A percentile compares a stretch with the other conserved stretches of the same genome.
Conservation (phyloP, 1,139 yeast genomes). For the Sugiyamaella xylanicola region DNA sequence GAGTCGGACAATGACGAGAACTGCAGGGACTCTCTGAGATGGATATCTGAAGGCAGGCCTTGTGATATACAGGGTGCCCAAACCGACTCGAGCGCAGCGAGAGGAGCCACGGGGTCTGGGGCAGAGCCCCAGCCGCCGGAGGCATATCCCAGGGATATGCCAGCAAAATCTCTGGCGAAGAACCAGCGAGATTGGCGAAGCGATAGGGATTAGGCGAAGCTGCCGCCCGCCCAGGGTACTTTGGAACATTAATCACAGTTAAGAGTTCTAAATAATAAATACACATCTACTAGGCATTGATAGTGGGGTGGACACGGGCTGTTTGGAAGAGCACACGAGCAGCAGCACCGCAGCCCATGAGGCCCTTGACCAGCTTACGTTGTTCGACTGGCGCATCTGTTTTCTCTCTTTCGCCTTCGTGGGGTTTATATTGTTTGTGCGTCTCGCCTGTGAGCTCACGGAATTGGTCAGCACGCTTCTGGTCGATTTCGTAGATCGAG, state of each 20-base stretch:
- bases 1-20: too few species aligned
- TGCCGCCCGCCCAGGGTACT: too few species aligned
- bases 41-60: too few species aligned
- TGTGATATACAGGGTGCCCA: too few species aligned
- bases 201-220: not conserved
- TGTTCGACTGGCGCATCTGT: conserved; percentile 44
- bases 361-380: conserved; percentile 53
- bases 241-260: too few species aligned
- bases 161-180: too few species aligned
- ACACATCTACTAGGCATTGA: conserved; percentile 22
- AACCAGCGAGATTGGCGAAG: too few species aligned
- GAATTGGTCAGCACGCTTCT: conserved; percentile 55
- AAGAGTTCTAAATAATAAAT: too few species aligned
- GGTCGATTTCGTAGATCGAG: conserved; percentile 60
- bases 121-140: not conserved
- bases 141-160: too few species aligned
- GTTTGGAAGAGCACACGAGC: conserved; percentile 72
- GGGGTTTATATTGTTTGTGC: conserved; percentile 53
- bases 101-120: not conserved
- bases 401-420: conserved; percentile 52
- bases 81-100: too few species aligned
- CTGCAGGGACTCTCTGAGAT: too few species aligned
- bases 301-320: conserved; percentile 55
- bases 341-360: conserved; percentile 68
- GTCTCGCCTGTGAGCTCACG: conserved; percentile 58